A percentile compares a stretch with the other conserved stretches of the same genome.
Conservation (phyloP, 2,329 filamentous ascomycete species). For the Arthrobotrys conoides region DNA sequence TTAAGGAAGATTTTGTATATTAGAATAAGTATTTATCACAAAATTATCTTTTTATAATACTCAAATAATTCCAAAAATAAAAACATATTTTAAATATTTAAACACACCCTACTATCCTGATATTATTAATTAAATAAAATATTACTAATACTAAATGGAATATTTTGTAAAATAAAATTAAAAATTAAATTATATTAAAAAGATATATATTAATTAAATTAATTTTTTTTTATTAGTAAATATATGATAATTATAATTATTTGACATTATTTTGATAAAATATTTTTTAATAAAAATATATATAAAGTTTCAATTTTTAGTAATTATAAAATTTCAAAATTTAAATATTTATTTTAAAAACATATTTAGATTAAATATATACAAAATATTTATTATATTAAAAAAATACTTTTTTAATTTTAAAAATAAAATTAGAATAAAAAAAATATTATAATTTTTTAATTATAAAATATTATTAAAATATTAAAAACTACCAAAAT, state of each 20-base stretch:
- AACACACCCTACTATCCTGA: no score
- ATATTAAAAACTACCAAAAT: no score
- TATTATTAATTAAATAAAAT: not conserved
- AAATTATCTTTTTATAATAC: no score
- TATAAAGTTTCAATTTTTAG: conserved; percentile 41
- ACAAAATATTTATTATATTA: not conserved
- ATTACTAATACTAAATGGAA: not conserved
- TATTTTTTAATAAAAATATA: conserved; percentile 33
- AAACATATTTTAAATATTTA: not conserved
- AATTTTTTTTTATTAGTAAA: conserved; percentile 7
- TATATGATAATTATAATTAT: conserved; percentile 19
- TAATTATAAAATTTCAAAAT: conserved; percentile 9
- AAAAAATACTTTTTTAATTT: conserved; percentile 6
- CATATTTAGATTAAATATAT: not conserved
- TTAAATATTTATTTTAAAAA: conserved; percentile 12
- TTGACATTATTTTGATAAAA: not conserved
- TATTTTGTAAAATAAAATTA: no score
- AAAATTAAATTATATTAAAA: not conserved
- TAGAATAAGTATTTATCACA: conserved; percentile 5
- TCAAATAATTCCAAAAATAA: not conserved
- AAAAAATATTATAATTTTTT: not conserved
- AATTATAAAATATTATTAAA: not conserved
- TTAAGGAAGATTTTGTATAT: not conserved
- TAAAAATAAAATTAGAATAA: no score
- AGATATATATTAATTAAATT: not conserved